Conservation (phyloP, 1,284 basidiomycete genomes). For the Inonotus obliquus region DNA sequence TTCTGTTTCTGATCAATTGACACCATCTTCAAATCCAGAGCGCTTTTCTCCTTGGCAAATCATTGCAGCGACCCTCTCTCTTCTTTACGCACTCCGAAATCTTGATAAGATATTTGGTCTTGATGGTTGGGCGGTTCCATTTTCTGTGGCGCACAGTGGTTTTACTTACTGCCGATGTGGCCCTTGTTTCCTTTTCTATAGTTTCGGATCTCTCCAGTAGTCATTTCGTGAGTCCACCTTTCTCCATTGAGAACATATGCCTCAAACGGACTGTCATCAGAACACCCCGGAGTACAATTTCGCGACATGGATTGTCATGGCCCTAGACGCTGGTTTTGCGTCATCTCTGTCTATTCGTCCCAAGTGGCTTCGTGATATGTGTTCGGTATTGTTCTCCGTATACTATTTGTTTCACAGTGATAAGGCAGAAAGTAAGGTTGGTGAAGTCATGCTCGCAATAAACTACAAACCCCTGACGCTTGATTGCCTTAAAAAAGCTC, state of each 20-base stretch:
- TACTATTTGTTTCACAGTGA: constrained; percentile 96
- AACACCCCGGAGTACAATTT: constrained; percentile 93
- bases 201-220: constrained; percentile 35
- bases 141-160: not conserved
- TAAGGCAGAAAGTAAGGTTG: constrained; percentile 88
- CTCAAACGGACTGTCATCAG: constrained; percentile 34
- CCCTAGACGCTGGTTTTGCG: constrained; percentile 95
- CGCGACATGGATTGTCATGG: constrained; percentile 93
- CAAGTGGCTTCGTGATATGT: constrained; percentile 87
- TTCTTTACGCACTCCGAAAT: constrained; percentile 82
- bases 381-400: constrained; percentile 76
- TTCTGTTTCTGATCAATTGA: constrained; percentile 1
- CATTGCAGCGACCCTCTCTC: constrained; percentile 79
- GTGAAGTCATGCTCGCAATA: not conserved
- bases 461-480: not conserved
- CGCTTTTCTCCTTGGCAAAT: constrained; percentile 95
- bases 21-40: constrained; percentile 38
- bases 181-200: not conserved
- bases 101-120: constrained; percentile 86
- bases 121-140: constrained; percentile 51
- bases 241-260: constrained; percentile 15
- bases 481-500: constrained; percentile 47
- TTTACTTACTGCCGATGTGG: not conserved
- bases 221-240: constrained; percentile 54
- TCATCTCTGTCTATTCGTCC: constrained; percentile 92